Evolutionary conservation across 2,329 filamentous ascomycete species (phyloP).

Genomic region (Neopestalotiopsis sp.): DNA sequence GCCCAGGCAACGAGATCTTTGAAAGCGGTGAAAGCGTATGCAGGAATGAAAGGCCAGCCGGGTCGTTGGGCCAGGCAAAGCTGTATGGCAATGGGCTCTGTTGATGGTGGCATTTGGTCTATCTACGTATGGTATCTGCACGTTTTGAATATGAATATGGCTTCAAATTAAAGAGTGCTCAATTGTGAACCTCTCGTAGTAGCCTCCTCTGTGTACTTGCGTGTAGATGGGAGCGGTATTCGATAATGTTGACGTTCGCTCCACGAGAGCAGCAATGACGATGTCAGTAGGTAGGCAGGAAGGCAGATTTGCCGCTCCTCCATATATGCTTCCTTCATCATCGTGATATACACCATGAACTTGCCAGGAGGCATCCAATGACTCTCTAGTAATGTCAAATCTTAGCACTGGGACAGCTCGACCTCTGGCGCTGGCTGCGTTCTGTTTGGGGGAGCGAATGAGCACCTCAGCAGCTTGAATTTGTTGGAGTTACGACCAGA

Average conservation of each 20-base stretch:
- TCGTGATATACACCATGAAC: not conserved
- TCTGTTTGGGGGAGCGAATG: too few species aligned
- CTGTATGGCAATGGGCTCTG: not conserved
- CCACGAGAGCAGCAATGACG: not conserved
- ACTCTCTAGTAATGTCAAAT: not conserved
- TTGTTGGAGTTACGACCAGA: too few species aligned
- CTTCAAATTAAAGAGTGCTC: not conserved
- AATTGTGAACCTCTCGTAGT: not conserved
- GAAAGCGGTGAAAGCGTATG: not conserved
- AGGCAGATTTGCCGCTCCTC: not conserved
- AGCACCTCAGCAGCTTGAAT: too few species aligned
- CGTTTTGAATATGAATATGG: not conserved
- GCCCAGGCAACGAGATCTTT: not conserved
- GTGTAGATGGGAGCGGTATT: not conserved
- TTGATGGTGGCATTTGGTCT: not conserved
- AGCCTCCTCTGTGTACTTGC: not conserved
- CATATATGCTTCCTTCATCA: not conserved
- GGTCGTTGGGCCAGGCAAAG: not conserved
- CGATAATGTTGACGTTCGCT: not conserved
- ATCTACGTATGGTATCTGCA: not conserved
- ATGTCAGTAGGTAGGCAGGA: not conserved
- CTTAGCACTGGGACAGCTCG: not conserved
- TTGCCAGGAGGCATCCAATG: not conserved
- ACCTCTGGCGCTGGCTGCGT: not conserved
- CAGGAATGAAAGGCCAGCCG: not conserved